These are phyloP conservation scores for Aspergillus avenaceus DNA, from an alignment of 495 filamentous ascomycete species.

Conservation along the genomic window DNA sequence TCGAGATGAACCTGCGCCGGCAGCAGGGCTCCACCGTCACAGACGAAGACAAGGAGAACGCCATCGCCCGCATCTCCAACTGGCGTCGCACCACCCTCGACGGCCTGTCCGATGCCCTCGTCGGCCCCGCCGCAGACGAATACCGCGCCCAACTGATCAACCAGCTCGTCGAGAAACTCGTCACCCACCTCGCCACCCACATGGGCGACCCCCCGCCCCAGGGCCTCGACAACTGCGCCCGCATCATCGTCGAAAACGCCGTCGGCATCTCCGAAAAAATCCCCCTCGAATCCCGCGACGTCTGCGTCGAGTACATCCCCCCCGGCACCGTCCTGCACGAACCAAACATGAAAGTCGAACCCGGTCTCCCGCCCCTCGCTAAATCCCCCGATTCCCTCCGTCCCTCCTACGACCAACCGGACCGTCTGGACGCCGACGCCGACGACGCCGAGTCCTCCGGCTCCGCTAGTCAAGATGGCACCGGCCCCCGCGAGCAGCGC, in stretches of 20 bases:
- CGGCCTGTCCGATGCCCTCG: constrained; percentile 70
- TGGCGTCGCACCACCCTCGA: constrained; percentile 95
- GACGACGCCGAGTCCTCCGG: constrained; percentile 20
- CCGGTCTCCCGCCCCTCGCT: constrained; percentile 67
- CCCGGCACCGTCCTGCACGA: constrained; percentile 65
- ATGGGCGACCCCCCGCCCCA: constrained; percentile 70
- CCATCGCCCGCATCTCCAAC: constrained; percentile 80
- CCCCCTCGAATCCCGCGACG: constrained; percentile 86
- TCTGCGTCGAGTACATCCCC: constrained; percentile 77
- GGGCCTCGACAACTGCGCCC: constrained; percentile 74
- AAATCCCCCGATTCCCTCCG: constrained; percentile 32
- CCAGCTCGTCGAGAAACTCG: constrained; percentile 65
- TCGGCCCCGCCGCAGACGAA: constrained; percentile 58
- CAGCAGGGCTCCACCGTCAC: constrained; percentile 63
- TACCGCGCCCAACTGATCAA: constrained; percentile 63
- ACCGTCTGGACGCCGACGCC: constrained; percentile 27
- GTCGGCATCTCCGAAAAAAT: constrained; percentile 82
- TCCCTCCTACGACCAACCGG: constrained; percentile 39
- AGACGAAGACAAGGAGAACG: constrained; percentile 84
- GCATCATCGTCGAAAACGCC: constrained; percentile 91
- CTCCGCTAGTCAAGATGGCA: not conserved
- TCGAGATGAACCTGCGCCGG: constrained; percentile 85
- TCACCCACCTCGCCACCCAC: constrained; percentile 61
- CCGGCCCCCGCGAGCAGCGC: constrained; percentile 32
- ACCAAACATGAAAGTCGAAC: constrained; percentile 80